Percentiles rank a stretch among this genome's conserved stretches.
phyloP scores from a whole-genome alignment of 371 early-diverging fungal genomes.

The Mortierella sp. region DNA sequence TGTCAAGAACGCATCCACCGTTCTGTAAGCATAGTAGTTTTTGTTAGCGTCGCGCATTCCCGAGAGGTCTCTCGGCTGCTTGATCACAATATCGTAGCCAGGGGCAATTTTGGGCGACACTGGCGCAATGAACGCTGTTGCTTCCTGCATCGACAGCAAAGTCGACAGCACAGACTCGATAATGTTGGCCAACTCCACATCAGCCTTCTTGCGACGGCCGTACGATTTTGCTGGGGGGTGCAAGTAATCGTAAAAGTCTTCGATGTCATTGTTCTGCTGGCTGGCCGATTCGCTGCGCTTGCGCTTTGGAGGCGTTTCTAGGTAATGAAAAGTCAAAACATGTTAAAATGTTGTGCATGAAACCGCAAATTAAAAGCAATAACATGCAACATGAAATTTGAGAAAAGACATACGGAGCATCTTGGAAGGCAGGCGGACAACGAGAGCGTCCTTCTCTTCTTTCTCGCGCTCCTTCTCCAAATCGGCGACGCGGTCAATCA shows the following conservation, averaged over 20 bases:
- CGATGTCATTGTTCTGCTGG: slow-evolving; percentile 28
- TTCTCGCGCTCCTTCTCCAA: slow-evolving; percentile 45
- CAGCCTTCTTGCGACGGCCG: slow-evolving; percentile 54
- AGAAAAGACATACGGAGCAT: slow-evolving; percentile 46
- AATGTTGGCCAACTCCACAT: slow-evolving; percentile 53
- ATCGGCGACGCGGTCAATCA: slow-evolving; percentile 52
- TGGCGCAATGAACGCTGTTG: slow-evolving; percentile 45
- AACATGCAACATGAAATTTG: neutral
- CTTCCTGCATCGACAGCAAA: slow-evolving; percentile 53
- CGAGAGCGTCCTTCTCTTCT: slow-evolving; percentile 50
- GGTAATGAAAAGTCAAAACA: neutral
- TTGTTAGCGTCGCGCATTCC: slow-evolving; percentile 59
- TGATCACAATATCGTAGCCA: slow-evolving; percentile 52
- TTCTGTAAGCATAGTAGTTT: slow-evolving; percentile 49
- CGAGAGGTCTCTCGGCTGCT: slow-evolving; percentile 54
- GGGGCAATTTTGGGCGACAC: slow-evolving; percentile 58
- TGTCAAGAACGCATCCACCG: slow-evolving; percentile 52
- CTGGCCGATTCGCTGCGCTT: slow-evolving; percentile 52
- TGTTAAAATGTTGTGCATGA: neutral
- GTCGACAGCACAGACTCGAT: slow-evolving; percentile 48
- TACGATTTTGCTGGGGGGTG: slow-evolving; percentile 43
- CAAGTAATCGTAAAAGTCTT: slow-evolving; percentile 36
- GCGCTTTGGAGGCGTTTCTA: slow-evolving; percentile 40
- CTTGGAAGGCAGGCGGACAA: slow-evolving; percentile 48
- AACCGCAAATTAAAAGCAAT: neutral